Evolutionary conservation across 257 asterid species (phyloP), one percentile per base, ranked within the genome.

Genomic region (Schizonepeta tenuifolia): DNA sequence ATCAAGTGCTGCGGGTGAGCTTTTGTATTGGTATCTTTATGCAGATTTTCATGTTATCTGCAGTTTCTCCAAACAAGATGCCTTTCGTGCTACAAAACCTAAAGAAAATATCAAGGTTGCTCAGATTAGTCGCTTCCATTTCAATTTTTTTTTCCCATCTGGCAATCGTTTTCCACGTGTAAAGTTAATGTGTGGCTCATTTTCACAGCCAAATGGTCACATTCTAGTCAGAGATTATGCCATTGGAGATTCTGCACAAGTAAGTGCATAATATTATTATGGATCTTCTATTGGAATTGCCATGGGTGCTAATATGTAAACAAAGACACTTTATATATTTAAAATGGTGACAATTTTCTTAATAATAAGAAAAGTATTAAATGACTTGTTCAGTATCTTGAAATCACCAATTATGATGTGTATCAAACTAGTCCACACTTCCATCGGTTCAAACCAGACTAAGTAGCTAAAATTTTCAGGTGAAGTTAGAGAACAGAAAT

Each of bases 41-140:
- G 78, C 89, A 93, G 98, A 80, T 93, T 70, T 90, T 90, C 86
- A 87, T 78, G 83, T 78, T 93, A 76, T 93, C 97, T 82, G 97
- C 96, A 82, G 86, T 90, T 83, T 81, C 96, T 75, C 97, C 96
- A n/a, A 73, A 72, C 56, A 88, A 88, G 86, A 87, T 92, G 97
- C 83, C 87, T 41, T 78, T 65, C 41, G 82, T 87, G 69, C 72
- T 90, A 44, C 86, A 84, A 72, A 93, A 93, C 80, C 79, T 88
- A 65, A 87, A 84, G 74, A 85, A 82, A 85, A 87, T 88, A 49
- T 90, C 22, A 93, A 90, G 97, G 97, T 90, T 40, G 44, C 17
- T 49, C 70, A 56, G 18, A 24, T 33, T 8, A 6, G 38, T 64
- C 47, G 70, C 31, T 43, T 65, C 75, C 75, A 22, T 43, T 65